phyloP scores from a whole-genome alignment of 495 filamentous ascomycete genomes.

The Lophiostoma macrostomum region DNA sequence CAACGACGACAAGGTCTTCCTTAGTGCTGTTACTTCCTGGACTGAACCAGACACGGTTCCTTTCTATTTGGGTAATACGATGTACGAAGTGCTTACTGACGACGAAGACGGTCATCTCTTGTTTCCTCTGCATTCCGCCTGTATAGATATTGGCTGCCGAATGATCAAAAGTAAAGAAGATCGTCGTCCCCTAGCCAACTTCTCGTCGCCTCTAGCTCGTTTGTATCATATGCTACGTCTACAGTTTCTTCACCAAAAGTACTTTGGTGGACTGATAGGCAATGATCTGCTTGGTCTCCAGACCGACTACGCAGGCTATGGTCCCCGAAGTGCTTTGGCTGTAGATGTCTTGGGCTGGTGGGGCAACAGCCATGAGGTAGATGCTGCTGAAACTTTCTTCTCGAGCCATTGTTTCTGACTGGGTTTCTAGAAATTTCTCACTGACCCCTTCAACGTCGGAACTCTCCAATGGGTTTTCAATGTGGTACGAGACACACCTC shows the following conservation, averaged over 20 bases:
- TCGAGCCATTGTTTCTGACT: neutral
- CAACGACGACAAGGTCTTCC: too few relatives aligned
- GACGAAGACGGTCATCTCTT: too few relatives aligned
- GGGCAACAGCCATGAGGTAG: slow-evolving; percentile 1
- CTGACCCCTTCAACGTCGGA: neutral
- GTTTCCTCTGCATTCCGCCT: too few relatives aligned
- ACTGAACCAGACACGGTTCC: too few relatives aligned
- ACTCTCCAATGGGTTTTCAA: neutral
- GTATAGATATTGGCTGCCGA: neutral
- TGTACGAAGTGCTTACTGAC: too few relatives aligned
- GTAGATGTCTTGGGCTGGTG: slow-evolving; percentile 6
- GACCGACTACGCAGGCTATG: neutral
- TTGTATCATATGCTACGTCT: neutral
- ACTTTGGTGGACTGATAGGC: neutral
- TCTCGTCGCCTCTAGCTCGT: neutral
- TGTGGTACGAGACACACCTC: neutral
- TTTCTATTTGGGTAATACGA: too few relatives aligned
- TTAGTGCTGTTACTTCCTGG: too few relatives aligned
- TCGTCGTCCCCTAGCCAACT: neutral
- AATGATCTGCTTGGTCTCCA: slow-evolving; percentile 8
- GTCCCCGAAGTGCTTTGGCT: neutral
- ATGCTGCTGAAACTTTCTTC: too few relatives aligned
- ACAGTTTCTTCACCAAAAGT: neutral
- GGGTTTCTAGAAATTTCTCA: neutral
- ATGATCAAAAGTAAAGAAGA: neutral